Conservation (phyloP, 1,284 basidiomycete genomes). For the Cystobasidium pallidum region DNA sequence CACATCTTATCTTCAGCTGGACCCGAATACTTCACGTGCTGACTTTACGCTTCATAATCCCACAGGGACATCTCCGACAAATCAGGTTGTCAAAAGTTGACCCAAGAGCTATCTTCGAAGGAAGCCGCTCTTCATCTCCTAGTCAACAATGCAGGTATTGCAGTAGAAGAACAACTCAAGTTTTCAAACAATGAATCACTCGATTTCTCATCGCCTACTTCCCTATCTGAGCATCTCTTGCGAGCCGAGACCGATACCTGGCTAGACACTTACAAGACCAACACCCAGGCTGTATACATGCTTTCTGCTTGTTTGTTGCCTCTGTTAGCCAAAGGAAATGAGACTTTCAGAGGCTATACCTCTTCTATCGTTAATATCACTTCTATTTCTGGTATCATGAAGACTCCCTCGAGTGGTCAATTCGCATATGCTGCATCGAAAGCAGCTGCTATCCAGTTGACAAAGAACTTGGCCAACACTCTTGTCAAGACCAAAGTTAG, state of each 20-base stretch:
- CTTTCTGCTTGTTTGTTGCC: constrained; percentile 73
- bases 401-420: constrained; percentile 52
- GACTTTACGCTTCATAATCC: constrained; percentile 36
- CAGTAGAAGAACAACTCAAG: constrained; percentile 13
- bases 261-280: constrained; percentile 54
- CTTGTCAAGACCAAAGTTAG: constrained; percentile 24
- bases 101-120: constrained; percentile 62
- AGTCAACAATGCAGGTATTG: constrained; percentile 65
- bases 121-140: constrained; percentile 75
- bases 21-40: background rate
- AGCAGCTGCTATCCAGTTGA: constrained; percentile 34
- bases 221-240: constrained; percentile 64
- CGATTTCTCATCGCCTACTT: constrained; percentile 64
- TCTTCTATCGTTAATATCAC: constrained; percentile 74
- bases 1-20: too few species aligned
- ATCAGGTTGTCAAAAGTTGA: constrained; percentile 65
- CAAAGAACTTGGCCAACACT: constrained; percentile 23
- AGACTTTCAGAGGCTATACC: constrained; percentile 62
- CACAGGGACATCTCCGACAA: constrained; percentile 69
- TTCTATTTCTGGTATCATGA: constrained; percentile 71
- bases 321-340: constrained; percentile 69
- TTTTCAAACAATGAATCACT: constrained; percentile 62
- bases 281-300: constrained; percentile 65
- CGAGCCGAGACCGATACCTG: constrained; percentile 60
- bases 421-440: constrained; percentile 27